Conservation (phyloP, 2,329 filamentous ascomycete species). For the Fusarium caatingaense region DNA sequence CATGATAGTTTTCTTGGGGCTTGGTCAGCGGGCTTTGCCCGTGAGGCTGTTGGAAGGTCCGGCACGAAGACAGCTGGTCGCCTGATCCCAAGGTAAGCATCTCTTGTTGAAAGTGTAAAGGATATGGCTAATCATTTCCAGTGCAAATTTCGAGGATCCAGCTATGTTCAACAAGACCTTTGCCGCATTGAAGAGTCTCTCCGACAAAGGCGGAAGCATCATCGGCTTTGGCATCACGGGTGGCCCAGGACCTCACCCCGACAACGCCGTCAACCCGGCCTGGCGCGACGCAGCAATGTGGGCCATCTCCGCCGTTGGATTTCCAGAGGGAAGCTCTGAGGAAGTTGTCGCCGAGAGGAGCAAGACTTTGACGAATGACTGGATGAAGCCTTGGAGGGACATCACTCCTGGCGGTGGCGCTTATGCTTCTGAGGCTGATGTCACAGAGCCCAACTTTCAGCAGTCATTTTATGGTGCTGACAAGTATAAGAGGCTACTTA, state of each 20-base stretch:
- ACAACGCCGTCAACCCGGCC: constrained; percentile 60
- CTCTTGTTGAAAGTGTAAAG: too few relatives aligned
- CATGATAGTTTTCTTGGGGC: constrained; percentile 35
- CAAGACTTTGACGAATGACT: constrained; percentile 36
- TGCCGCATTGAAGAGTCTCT: constrained; percentile 52
- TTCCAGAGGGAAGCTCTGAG: constrained; percentile 37
- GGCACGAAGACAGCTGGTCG: constrained; percentile 39
- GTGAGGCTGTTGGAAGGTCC: constrained; percentile 26
- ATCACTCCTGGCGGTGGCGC: constrained; percentile 32
- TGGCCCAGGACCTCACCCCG: constrained; percentile 48
- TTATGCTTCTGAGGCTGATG: constrained; percentile 39
- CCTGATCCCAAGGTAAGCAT: constrained; percentile 35
- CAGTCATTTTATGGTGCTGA: constrained; percentile 37
- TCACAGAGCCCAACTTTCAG: constrained; percentile 41
- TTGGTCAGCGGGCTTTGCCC: constrained; percentile 39
- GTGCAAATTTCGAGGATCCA: constrained; percentile 34
- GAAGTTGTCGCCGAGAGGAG: constrained; percentile 27
- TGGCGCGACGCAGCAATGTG: constrained; percentile 59
- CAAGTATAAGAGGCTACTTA: constrained; percentile 36
- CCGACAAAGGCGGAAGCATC: constrained; percentile 56
- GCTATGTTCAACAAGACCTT: constrained; percentile 51
- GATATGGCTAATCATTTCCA: background rate
- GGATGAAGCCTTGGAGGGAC: constrained; percentile 46
- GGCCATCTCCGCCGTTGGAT: constrained; percentile 51
- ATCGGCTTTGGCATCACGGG: constrained; percentile 55